Base-by-base conservation (phyloP, 1,284 basidiomycete species). In the Exobasidium cylindrosporum region DNA sequence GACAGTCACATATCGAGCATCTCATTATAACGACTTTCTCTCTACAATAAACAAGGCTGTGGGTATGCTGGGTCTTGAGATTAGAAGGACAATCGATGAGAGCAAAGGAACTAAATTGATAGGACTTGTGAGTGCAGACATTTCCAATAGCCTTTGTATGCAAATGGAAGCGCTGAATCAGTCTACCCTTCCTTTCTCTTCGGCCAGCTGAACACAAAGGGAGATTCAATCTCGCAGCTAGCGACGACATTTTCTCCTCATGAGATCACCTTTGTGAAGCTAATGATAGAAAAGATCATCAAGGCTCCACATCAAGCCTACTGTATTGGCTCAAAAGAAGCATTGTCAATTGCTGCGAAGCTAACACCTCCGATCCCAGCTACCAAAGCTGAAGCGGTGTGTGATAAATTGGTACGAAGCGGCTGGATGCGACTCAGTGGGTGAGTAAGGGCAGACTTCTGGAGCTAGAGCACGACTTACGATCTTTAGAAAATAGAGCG, bases 241-340 rank as follows among this genome's bases (percentile, higher is more conserved):
- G 47, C 47, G 2, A 50, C 47, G 4, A 21, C n/a, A 23, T 50
- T 50, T 13, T 24, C 47, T 4, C 21, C 47, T 5, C 47, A 50
- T 28, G 47, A 50, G 26, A 50, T 50, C 47, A 24, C n/a, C 14
- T 28, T 50, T 24, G 26, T 50, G 4, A 50, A 50, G 26, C 17
- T 21, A 2, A 24, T 50, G 26, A 50, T 50, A 14, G 47, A 50
- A 28, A 50, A 50, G n/a, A 50, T 50, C 47, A 24, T 50, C 26
- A 50, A 14, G 4, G 47, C 47, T 24, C 47, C 47, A 14, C 26
- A 28, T 28, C n/a, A 28, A 13, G 47, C 47, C 4, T 50, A 50
- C 13, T 50, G 47, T 13, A 24, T 50, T 50, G n/a, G 21, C 3
- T 50, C 47, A 28, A 50, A 21, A 28, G 21, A 24, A 24, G 47